phyloP scores from a whole-genome alignment of 164 flowering plant species.

The Vitis cinerea region DNA sequence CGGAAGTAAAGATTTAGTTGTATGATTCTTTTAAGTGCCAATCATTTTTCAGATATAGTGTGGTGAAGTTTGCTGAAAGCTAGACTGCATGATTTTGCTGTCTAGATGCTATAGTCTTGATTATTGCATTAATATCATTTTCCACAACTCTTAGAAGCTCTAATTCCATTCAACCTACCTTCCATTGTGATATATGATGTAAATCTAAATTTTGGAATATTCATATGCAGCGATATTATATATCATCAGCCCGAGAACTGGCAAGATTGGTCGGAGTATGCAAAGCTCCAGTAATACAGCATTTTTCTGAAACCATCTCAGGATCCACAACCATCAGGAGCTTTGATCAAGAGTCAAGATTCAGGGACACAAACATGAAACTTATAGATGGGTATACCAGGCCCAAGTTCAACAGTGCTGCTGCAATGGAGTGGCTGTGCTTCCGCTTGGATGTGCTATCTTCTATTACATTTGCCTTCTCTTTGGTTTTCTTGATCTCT shows the following conservation, averaged over 20 bases:
- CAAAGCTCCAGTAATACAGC: constrained; percentile 61
- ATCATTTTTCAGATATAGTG: too few species aligned
- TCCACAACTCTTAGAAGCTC: background rate
- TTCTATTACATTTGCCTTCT: constrained; percentile 37
- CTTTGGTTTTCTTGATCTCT: constrained; percentile 41
- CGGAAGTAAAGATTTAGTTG: too few species aligned
- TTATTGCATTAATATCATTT: too few species aligned
- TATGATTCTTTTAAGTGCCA: too few species aligned
- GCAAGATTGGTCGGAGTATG: constrained; percentile 49
- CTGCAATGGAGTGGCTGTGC: constrained; percentile 62
- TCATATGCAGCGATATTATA: constrained; percentile 43
- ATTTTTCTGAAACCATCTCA: constrained; percentile 56
- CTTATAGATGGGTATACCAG: constrained; percentile 42
- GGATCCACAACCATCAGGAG: constrained; percentile 57
- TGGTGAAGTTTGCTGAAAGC: too few species aligned
- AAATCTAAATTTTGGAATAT: too few species aligned
- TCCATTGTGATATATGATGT: too few species aligned
- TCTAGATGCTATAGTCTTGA: too few species aligned
- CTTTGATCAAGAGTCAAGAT: constrained; percentile 48
- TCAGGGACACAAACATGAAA: constrained; percentile 32
- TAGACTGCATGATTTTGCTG: too few species aligned
- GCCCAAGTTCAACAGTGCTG: constrained; percentile 44
- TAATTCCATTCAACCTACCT: too few species aligned
- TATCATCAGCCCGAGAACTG: constrained; percentile 54
- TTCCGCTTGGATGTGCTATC: constrained; percentile 53